phyloP scores from a whole-genome alignment of 208 protist genomes.

The Trypanosoma boissoni region DNA sequence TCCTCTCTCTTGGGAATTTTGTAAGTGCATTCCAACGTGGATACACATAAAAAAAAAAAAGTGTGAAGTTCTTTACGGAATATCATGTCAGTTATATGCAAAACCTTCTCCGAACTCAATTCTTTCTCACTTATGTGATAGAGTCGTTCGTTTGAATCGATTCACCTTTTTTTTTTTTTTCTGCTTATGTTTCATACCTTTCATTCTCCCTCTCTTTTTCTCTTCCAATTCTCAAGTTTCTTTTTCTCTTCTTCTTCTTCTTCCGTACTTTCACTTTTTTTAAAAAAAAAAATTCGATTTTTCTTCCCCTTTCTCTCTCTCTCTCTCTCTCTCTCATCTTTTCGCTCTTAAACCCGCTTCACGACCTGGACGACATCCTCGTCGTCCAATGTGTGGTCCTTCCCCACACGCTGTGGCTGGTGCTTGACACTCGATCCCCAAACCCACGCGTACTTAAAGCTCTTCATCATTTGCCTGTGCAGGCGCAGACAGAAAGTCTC shows the following conservation, averaged over 20 bases:
- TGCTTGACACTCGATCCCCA: conserved; percentile 98
- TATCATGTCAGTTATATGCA: no score
- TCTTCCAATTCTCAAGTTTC: conserved; percentile 12
- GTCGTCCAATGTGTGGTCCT: conserved; percentile 97
- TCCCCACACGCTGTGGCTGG: conserved; percentile 96
- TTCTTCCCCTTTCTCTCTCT: conserved; percentile 3
- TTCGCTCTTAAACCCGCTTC: conserved; percentile 89
- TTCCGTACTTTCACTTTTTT: conserved; percentile 17
- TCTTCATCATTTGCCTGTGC: conserved; percentile 95
- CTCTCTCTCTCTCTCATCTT: conserved; percentile 10
- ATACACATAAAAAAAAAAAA: no score
- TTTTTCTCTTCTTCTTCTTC: conserved; percentile 5
- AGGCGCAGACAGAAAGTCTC: conserved; percentile 97
- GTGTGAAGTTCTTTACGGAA: no score
- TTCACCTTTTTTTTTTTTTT: background rate
- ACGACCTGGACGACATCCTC: conserved; percentile 99
- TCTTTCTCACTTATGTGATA: no score
- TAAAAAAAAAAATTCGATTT: background rate
- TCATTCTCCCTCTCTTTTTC: conserved; percentile 1
- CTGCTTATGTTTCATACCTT: conserved; percentile 3
- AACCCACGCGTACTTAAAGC: conserved; percentile 99
- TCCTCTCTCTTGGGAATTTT: no score
- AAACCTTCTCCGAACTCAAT: no score
- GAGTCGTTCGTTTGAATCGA: no score
- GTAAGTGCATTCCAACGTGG: no score